Percentiles rank a stretch among this genome's conserved stretches.
These are phyloP conservation scores for Triticum monococcum DNA, from an alignment of 176 grass and related monocot genomes.

Conservation along the genomic window DNA sequence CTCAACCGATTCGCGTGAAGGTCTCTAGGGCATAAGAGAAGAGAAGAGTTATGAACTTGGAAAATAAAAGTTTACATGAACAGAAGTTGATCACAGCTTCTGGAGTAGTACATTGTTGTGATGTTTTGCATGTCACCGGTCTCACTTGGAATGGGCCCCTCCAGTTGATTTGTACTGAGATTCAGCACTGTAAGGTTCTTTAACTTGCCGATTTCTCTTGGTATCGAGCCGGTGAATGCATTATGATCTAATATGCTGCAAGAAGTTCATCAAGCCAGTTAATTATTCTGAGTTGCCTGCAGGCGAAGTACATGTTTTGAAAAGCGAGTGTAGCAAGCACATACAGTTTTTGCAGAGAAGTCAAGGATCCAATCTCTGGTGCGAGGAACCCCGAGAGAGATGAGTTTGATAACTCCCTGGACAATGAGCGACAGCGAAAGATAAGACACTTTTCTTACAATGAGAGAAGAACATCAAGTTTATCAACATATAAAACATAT, in stretches of 20 bases:
- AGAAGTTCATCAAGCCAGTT: neutral
- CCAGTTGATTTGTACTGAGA: constrained; percentile 64
- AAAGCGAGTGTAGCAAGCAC: neutral
- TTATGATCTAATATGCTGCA: constrained; percentile 66
- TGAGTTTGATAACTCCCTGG: constrained; percentile 66
- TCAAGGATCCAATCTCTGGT: constrained; percentile 54
- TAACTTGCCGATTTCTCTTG: constrained; percentile 53
- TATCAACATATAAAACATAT: neutral
- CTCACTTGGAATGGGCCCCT: constrained; percentile 60
- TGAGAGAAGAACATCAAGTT: neutral
- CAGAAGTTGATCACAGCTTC: neutral
- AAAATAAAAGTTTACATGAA: neutral
- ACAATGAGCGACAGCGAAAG: neutral
- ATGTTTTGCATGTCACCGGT: constrained; percentile 58
- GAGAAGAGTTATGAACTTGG: constrained; percentile 31
- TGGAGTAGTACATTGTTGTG: constrained; percentile 65
- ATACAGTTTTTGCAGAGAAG: constrained; percentile 68
- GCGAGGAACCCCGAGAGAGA: constrained; percentile 71
- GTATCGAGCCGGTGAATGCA: constrained; percentile 58
- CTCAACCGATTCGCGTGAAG: constrained; percentile 74
- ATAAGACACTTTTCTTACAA: neutral
- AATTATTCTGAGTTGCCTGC: neutral
- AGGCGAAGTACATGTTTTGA: neutral
- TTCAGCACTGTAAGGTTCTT: constrained; percentile 50
- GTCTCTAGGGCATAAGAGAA: constrained; percentile 64